A percentile compares a stretch with the other conserved stretches of the same genome.
Evolutionary conservation across 768 basidiomycete genomes (phyloP).

Genomic region (Lactarius hatsudake): DNA sequence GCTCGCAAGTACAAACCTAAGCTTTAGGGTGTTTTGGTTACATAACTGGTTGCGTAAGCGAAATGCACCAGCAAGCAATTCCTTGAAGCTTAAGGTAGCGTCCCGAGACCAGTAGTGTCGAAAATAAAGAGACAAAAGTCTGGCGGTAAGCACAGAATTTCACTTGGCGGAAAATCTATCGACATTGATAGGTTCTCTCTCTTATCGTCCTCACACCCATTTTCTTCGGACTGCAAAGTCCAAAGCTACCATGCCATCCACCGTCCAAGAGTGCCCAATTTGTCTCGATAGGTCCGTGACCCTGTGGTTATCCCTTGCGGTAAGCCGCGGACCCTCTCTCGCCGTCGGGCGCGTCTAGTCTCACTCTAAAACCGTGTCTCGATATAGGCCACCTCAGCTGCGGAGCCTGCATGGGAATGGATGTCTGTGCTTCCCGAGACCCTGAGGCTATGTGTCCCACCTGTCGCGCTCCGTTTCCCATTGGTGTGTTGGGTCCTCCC

Average conservation of each 20-base stretch:
- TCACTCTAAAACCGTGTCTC: background rate
- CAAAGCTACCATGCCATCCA: background rate
- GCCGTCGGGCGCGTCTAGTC: background rate
- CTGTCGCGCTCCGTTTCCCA: conserved; percentile 20
- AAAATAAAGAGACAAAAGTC: no score
- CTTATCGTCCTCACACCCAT: background rate
- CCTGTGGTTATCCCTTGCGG: conserved; percentile 23
- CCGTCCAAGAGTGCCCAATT: conserved; percentile 17
- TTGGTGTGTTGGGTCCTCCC: background rate
- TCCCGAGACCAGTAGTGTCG: no score
- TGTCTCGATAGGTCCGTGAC: conserved; percentile 18
- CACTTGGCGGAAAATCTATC: no score
- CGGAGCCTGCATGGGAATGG: conserved; percentile 3
- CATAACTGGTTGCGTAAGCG: no score
- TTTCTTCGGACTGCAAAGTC: background rate
- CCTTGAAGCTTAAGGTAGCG: no score
- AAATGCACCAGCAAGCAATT: no score
- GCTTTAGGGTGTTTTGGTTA: no score
- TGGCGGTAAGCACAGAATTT: no score
- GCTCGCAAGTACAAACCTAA: no score
- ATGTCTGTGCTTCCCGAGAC: conserved; percentile 1
- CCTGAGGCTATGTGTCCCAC: conserved; percentile 20
- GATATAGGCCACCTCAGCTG: conserved; percentile 23
- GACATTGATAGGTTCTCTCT: background rate
- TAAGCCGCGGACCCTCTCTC: background rate